Base-by-base conservation (phyloP, 2,329 filamentous ascomycete genomes). In the Macrophomina tecta region DNA sequence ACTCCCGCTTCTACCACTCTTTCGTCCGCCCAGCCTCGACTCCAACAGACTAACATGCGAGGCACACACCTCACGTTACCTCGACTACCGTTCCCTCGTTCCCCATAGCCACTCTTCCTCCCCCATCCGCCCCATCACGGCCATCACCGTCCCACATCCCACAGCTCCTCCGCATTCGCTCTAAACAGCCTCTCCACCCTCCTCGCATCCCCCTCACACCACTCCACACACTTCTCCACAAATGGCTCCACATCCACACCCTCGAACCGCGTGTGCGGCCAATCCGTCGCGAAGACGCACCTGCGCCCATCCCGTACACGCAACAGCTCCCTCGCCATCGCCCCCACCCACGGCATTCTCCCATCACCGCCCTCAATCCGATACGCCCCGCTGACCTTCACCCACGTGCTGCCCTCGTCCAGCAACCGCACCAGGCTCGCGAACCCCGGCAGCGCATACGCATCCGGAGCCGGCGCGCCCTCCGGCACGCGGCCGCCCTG, bases 251-350 rank as follows among this genome's bases (percentile, higher is more conserved):
- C 85, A 71, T 89, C 83, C 2, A 87, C 70, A 2, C 83, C 83
- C 28, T 87, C 84, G 68, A 85, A 89, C 12, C 87, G 79, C 3
- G 88, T 90, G 73, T 89, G 87, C 23, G 87, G 87, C 87, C 87
- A 89, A 71, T 89, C 87, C 0, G 85, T 87, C 1, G 86, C 86
- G 73, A 87, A 89, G 0, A 89, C 82, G 11, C 87, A 78, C 4
- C 74, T 74, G 38, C 88, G 70, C 5, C 88, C 74, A 69, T 87
- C 83, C 14, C 73, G 76, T 9, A 87, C 78, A 3, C 74, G 73
- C 40, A 88, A 70, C 7, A 89, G 74, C 70, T 87, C 83, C 14
- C 73, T 76, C 8, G 81, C 82, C 46, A 89, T 75, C 1, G 80
- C 79, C 63, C 84, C 81, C 3, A 87, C 69, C 53, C 85, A 80